Conservation (phyloP, 345 rosid species). For the rapeseed (Brassica napus) region DNA sequence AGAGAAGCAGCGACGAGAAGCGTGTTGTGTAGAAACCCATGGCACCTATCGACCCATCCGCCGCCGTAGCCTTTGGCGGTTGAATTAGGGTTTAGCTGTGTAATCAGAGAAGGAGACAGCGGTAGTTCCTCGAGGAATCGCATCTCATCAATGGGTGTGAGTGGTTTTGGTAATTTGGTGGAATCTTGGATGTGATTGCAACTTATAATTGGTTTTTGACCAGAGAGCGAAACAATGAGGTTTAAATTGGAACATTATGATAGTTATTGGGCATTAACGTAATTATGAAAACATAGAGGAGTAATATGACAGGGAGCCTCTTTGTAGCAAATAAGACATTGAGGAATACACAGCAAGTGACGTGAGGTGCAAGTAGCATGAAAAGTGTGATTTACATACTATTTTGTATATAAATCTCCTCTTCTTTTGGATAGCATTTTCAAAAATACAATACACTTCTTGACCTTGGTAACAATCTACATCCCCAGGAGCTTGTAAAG, state of each 20-base stretch:
- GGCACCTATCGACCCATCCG: slow-evolving; percentile 74
- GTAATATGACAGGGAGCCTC: no score
- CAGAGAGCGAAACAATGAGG: not conserved
- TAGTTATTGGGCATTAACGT: not conserved
- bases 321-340: no score
- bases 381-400: no score
- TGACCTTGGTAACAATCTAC: no score
- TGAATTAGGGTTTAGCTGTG: slow-evolving; percentile 45
- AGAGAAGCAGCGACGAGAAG: slow-evolving; percentile 57
- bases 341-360: no score
- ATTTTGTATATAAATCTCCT: no score
- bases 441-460: no score
- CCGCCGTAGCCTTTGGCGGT: slow-evolving; percentile 22
- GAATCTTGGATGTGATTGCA: not conserved
- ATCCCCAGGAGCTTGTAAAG: no score
- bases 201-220: not conserved
- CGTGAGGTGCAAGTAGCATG: no score
- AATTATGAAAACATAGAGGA: not conserved
- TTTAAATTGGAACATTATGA: not conserved
- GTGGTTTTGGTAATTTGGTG: slow-evolving; percentile 14
- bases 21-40: slow-evolving; percentile 76
- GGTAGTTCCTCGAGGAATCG: slow-evolving; percentile 31
- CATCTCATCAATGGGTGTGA: slow-evolving; percentile 18
- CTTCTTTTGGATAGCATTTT: no score
- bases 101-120: slow-evolving; percentile 37